phyloP scores from a whole-genome alignment of 163 green algal species.

The Chlorella variabilis region DNA sequence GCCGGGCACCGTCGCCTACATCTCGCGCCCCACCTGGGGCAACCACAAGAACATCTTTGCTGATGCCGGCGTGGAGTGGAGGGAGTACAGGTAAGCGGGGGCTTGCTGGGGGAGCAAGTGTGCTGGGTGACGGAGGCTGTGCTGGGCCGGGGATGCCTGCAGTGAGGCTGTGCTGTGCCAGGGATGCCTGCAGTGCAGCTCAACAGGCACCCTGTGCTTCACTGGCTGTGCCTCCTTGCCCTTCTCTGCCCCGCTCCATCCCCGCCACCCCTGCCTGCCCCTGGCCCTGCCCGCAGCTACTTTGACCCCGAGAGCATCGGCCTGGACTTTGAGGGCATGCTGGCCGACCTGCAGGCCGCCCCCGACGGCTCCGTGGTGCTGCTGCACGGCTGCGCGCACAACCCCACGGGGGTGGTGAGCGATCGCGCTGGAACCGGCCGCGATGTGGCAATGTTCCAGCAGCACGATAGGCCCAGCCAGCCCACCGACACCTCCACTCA shows the following conservation, averaged over 20 bases:
- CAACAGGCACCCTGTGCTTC: background rate
- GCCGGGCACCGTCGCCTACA: slow-evolving; percentile 76
- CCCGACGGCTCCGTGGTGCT: slow-evolving; percentile 92
- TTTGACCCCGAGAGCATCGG: slow-evolving; percentile 94
- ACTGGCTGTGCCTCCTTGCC: background rate
- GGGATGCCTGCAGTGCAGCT: too few species aligned
- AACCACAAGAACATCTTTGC: slow-evolving; percentile 98
- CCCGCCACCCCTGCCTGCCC: too few species aligned
- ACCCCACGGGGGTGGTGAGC: slow-evolving; percentile 98
- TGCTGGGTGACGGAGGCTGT: too few species aligned
- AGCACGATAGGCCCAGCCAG: too few species aligned
- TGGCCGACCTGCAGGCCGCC: slow-evolving; percentile 85
- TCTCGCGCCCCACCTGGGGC: slow-evolving; percentile 89
- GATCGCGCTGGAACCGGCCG: too few species aligned
- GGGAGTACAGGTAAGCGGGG: slow-evolving; percentile 84
- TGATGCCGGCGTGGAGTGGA: slow-evolving; percentile 85
- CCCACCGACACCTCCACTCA: too few species aligned
- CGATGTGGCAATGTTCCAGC: too few species aligned
- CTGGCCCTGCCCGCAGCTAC: slow-evolving; percentile 52
- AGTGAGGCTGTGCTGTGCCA: too few species aligned
- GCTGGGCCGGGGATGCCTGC: too few species aligned
- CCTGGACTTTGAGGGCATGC: slow-evolving; percentile 96
- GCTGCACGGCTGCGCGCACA: slow-evolving; percentile 99
- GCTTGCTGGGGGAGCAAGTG: background rate
- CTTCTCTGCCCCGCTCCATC: background rate